These are phyloP conservation scores for Myriosclerotinia curreyana DNA, from an alignment of 2,329 filamentous ascomycete species.

Conservation along the genomic window DNA sequence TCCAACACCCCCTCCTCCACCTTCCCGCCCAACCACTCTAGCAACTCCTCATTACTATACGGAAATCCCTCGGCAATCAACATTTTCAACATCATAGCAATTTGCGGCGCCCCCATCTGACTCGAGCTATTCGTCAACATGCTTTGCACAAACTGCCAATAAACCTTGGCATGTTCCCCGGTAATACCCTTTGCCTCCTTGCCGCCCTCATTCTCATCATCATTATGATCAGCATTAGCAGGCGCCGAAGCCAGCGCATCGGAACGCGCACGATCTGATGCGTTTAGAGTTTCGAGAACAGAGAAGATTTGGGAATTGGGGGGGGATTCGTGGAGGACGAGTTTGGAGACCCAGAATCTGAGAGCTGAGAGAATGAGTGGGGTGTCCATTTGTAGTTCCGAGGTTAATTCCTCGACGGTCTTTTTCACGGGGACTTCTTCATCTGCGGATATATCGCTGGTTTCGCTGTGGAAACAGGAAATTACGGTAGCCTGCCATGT, in stretches of 20 bases:
- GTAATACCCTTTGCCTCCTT: constrained; percentile 54
- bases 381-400: constrained; percentile 66
- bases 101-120: constrained; percentile 74
- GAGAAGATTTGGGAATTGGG: constrained; percentile 52
- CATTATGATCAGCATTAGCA: constrained; percentile 29
- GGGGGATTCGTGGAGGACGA: constrained; percentile 57
- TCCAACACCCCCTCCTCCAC: constrained; percentile 69
- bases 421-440: constrained; percentile 35
- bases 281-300: constrained; percentile 64
- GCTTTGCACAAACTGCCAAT: constrained; percentile 87
- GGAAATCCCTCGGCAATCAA: constrained; percentile 83
- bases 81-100: constrained; percentile 95
- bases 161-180: constrained; percentile 66
- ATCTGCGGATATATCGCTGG: constrained; percentile 25
- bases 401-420: constrained; percentile 53
- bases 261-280: constrained; percentile 39
- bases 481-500: constrained; percentile 89
- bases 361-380: constrained; percentile 66
- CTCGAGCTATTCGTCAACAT: constrained; percentile 91
- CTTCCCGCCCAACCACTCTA: constrained; percentile 76
- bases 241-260: constrained; percentile 33
- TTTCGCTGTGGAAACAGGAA: constrained; percentile 65
- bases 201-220: constrained; percentile 31
- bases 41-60: constrained; percentile 84
- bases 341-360: constrained; percentile 67